phyloP scores from a whole-genome alignment of 768 basidiomycete genomes.

The Baorangia bicolor region DNA sequence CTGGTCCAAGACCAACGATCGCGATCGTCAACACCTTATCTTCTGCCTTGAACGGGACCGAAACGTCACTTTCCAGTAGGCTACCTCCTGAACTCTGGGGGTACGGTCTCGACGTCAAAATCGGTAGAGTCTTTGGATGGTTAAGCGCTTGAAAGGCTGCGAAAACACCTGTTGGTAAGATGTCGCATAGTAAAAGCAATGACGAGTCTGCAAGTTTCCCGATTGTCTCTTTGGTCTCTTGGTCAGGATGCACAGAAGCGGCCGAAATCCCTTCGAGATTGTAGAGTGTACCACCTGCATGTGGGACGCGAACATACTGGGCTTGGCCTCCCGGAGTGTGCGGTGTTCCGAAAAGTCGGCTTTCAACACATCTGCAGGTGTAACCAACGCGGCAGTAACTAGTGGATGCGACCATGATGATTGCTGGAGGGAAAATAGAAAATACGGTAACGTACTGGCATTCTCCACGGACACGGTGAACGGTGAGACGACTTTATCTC shows the following conservation, averaged over 20 bases:
- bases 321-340: conserved; percentile 72
- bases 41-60: conserved; percentile 36
- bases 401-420: neutral
- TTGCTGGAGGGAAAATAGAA: neutral
- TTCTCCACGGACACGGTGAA: conserved; percentile 81
- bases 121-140: conserved; percentile 67
- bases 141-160: conserved; percentile 70
- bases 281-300: conserved; percentile 76
- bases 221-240: conserved; percentile 36
- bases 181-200: conserved; percentile 71
- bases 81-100: conserved; percentile 37
- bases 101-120: conserved; percentile 59
- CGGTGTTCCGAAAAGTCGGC: conserved; percentile 65
- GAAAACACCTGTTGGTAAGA: conserved; percentile 78
- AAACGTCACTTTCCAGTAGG: neutral
- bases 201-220: conserved; percentile 57
- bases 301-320: conserved; percentile 76
- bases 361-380: conserved; percentile 64
- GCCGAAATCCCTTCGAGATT: conserved; percentile 50
- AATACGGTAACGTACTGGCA: conserved; percentile 58
- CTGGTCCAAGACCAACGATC: conserved; percentile 74
- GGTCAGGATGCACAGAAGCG: conserved; percentile 15
- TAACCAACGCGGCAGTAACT: conserved; percentile 75
- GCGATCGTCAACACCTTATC: conserved; percentile 61
- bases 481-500: conserved; percentile 77